Evolutionary conservation across 371 early-diverging fungal genomes (phyloP), one percentile per base, ranked within the genome.

Genomic region (Mortierella sp.): DNA sequence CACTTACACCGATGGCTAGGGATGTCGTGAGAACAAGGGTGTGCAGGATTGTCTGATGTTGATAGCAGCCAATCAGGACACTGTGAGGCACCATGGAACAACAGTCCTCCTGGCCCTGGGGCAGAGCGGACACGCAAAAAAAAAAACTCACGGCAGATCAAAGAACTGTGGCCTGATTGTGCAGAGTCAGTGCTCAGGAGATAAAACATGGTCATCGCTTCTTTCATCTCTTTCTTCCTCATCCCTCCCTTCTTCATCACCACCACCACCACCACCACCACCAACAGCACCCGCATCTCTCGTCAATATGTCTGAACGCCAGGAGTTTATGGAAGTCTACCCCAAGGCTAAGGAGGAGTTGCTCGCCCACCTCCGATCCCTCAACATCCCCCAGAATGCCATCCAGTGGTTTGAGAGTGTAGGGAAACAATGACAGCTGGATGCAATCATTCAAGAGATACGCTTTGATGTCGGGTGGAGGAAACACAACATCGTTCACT

Each of bases 341-440:
- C 83, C 85, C 47, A 74, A 72, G 41, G 81, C 91, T 22, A 78
- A 82, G 28, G 82, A 85, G 60, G 90, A 90, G 69, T 74, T 93
- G 22, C 80, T 92, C 57, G 74, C 79, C 19, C 89, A 92, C 57
- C 81, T 91, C 58, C 80, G 80, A 49, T 81, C 82, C 54, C 88
- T 88, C 80, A 85, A 87, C 61, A 87, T 92, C 82, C 93, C 94
- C 46, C 68, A 85, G 61, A 90, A 92, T 57, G 91, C 91, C 56
- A 85, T 86, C 52, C 86, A 90, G 67, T 91, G 91, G 88, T 85
- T 92, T 53, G 82, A 88, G 57, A 72, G 81, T 63, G 87, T 84
- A 63, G 31, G 54, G 54, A 24, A 16, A 2, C n/a, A 1, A n/a
- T 31, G 44, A 40, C 51, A 34, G 24, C 19, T 25, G 2, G 27